phyloP scores from a whole-genome alignment of 768 basidiomycete species.

The Pulveroboletus sp. region DNA sequence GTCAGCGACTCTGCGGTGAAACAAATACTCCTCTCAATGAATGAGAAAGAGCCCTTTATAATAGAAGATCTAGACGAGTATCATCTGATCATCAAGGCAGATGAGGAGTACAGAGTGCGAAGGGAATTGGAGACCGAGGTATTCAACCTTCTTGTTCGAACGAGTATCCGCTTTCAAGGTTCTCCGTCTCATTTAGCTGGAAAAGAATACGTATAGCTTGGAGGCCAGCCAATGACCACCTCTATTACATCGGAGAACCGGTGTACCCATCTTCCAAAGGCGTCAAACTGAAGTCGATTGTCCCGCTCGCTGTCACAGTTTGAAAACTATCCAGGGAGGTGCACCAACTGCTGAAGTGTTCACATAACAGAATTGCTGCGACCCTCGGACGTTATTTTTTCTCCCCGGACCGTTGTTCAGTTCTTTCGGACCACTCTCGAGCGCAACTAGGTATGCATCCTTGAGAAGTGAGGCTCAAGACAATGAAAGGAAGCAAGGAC shows the following conservation, averaged over 20 bases:
- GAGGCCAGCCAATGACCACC: conserved; percentile 33
- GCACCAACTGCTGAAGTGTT: neutral
- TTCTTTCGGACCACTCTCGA: neutral
- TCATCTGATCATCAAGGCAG: conserved; percentile 78
- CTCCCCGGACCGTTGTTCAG: neutral
- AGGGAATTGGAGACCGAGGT: conserved; percentile 76
- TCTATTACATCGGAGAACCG: neutral
- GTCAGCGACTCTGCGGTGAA: conserved; percentile 83
- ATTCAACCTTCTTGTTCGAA: neutral
- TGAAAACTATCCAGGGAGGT: neutral
- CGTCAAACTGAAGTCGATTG: neutral
- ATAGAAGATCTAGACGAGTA: conserved; percentile 85
- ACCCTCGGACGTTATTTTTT: neutral
- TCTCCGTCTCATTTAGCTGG: conserved; percentile 43
- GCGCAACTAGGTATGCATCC: neutral
- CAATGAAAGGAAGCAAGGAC: neutral
- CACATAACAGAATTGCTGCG: neutral
- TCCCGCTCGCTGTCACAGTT: neutral
- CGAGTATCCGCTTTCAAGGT: neutral
- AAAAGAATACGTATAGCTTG: conserved; percentile 82
- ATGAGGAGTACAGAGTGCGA: conserved; percentile 70
- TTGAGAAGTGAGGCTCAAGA: neutral
- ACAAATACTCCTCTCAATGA: conserved; percentile 78
- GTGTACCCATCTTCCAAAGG: neutral
- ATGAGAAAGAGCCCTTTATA: conserved; percentile 75